Evolutionary conservation across 1,139 yeast genomes (phyloP).

Genomic region (Lodderomyces pseudojiufengensis): DNA sequence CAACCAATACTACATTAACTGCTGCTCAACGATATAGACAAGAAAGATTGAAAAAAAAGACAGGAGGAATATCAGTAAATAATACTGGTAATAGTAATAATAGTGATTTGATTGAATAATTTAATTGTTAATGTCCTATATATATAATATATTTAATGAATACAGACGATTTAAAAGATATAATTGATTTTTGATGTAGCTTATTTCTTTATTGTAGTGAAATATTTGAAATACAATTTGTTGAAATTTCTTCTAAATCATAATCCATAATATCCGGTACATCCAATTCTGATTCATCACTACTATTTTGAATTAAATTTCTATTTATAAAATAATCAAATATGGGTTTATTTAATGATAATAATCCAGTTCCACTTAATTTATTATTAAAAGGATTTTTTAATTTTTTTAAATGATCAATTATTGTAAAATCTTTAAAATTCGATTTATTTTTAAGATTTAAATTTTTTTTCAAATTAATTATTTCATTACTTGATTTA

Average conservation of each 20-base stretch:
- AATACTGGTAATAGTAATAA: constrained; percentile 2
- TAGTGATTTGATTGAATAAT: not conserved
- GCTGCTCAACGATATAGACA: constrained; percentile 40
- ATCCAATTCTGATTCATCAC: constrained; percentile 5
- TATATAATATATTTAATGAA: not conserved
- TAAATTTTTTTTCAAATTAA: constrained; percentile 9
- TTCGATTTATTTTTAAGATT: not conserved
- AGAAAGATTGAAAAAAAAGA: constrained; percentile 23
- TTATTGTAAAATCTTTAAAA: constrained; percentile 1
- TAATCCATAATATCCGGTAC: constrained; percentile 26
- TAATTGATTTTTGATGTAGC: constrained; percentile 1
- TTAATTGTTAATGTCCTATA: not conserved
- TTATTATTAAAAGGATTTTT: constrained; percentile 36
- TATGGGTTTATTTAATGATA: constrained; percentile 34
- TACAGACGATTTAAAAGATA: not conserved
- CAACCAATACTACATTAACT: constrained; percentile 20
- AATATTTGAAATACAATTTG: constrained; percentile 10
- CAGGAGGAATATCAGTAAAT: constrained; percentile 4
- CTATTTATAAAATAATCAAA: constrained; percentile 30
- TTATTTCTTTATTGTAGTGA: not conserved
- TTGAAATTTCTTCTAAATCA: constrained; percentile 33
- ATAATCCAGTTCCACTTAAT: constrained; percentile 40
- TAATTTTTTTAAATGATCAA: constrained; percentile 18
- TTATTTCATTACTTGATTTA: constrained; percentile 19
- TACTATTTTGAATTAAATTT: constrained; percentile 8